Evolutionary conservation across 2,329 filamentous ascomycete species (phyloP).

Genomic region (Claviceps cyperi): DNA sequence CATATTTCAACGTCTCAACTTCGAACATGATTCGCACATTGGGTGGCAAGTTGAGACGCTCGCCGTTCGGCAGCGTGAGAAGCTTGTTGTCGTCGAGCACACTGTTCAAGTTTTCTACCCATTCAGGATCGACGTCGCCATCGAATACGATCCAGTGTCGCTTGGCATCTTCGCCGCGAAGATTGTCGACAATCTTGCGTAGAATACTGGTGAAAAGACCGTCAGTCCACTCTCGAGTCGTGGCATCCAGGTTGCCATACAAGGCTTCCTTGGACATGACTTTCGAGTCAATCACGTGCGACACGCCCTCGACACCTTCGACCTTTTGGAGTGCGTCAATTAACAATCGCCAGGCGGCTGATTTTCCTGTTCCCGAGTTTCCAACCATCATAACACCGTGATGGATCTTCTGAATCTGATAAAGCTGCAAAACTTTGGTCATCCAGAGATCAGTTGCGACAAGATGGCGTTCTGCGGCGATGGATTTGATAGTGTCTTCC

Average conservation of each 20-base stretch:
- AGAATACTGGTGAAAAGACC: slow-evolving; percentile 96
- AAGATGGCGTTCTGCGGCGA: slow-evolving; percentile 73
- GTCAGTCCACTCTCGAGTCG: slow-evolving; percentile 97
- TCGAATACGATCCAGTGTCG: slow-evolving; percentile 99
- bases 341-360: slow-evolving; percentile 82
- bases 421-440: slow-evolving; percentile 91
- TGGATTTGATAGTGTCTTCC: slow-evolving; percentile 63
- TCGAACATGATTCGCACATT: slow-evolving; percentile 99
- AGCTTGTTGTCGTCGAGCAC: slow-evolving; percentile 98
- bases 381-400: slow-evolving; percentile 99
- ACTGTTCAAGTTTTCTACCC: slow-evolving; percentile 99
- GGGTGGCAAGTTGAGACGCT: slow-evolving; percentile 82
- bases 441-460: slow-evolving; percentile 93
- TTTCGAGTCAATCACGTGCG: slow-evolving; percentile 96
- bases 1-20: slow-evolving; percentile 94
- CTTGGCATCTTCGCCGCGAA: slow-evolving; percentile 92
- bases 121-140: slow-evolving; percentile 96
- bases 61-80: slow-evolving; percentile 89
- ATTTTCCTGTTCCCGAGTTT: slow-evolving; percentile 94
- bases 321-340: slow-evolving; percentile 83
- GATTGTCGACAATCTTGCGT: slow-evolving; percentile 95
- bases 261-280: slow-evolving; percentile 99
- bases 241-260: slow-evolving; percentile 90
- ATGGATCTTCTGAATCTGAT: slow-evolving; percentile 95
- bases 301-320: slow-evolving; percentile 85